Base-by-base conservation (phyloP, 306 rosid genomes). In the Corylus americana region DNA sequence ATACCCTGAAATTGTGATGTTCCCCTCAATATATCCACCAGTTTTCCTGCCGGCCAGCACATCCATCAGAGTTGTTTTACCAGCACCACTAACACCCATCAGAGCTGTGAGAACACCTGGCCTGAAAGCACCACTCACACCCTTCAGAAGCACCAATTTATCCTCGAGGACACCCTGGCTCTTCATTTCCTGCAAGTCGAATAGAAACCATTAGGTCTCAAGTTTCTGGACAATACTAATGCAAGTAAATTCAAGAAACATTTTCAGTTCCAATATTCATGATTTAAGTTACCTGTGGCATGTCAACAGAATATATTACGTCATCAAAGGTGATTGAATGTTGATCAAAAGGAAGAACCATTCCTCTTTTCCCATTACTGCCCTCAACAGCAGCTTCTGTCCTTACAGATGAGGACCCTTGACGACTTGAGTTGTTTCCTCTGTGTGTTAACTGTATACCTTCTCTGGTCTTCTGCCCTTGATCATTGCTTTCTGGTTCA, bases 31-130 rank as follows among this genome's bases (percentile, higher is more conserved):
- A 79, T 91, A 89, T 61, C 98, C 97, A 1, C 97, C 92, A 7
- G 97, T 94, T 87, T 94, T 94, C 88, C 97, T 88, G 39, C 97
- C 97, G 4, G 97, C 92, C 55, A 94, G 83, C 13, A 94, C 98
- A 84, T 94, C 98, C 98, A 94, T 94, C 66, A 94, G 74, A 59
- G 98, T 94, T 55, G 97, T 94, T 85, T 94, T 94, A n/a, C 98
- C 98, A 73, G 97, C 98, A 59, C 98, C 98, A 48, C 97, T 92
- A 29, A 94, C 90, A 35, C 97, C 98, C 98, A 94, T 94, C 3
- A 94, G 85, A 78, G 98, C 97, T 70, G 98, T 92, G 77, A 94
- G 90, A 78, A 94, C 92, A 47, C 98, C 98, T 31, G 97, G 98
- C 86, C 93, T 89, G 72, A 92, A 94, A 68, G 89, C 89, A 47